Base-by-base conservation (phyloP, 768 basidiomycete genomes). In the Lactarius hengduanensis region DNA sequence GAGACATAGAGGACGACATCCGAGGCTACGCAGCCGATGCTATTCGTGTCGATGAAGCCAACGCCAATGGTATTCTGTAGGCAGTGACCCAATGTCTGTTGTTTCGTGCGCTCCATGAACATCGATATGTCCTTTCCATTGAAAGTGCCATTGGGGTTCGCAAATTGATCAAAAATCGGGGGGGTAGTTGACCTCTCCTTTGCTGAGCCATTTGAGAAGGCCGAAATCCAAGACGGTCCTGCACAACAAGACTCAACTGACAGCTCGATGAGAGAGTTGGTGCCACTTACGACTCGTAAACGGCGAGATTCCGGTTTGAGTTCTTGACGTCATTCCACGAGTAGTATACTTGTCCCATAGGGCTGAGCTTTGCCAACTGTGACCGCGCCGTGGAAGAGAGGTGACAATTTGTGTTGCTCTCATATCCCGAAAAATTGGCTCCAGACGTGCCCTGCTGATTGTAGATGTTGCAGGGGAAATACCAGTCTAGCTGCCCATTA, bases 11-110 rank as follows among this genome's bases (percentile, higher is more conserved):
- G 90, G 43, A 98, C 94, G 70, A 99, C 90, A 65, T 89, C 82
- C 8, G 96, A 97, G 8, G 96, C 96, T 66, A 98, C 92, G 72
- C 97, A 99, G 26, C 97, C 97, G 70, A 98, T 96, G 62, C 87
- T 90, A 73, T 89, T 89, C 64, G 92, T 92, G 78, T 98, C 96
- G 74, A 99, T 89, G 79, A 92, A 97, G 6, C 97, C 97, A 67
- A 98, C 88, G 26, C 86, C 89, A 67, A 91, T 80, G 69, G 93
- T 81, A 75, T 98, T 94, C 75, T 91, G 82, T 64, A 99, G 81
- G 78, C 97, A 99, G 68, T 84, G 83, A 7, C 87, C 94, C 32
- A 94, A 73, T 4, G 82, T 71, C 65, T 81, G 83, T 72, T 92
- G 85, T 41, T 85, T 86, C 11, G 84, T 83, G 59, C 95, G 91